phyloP scores from a whole-genome alignment of 163 green algal genomes.

The Chloromonas sp. region DNA sequence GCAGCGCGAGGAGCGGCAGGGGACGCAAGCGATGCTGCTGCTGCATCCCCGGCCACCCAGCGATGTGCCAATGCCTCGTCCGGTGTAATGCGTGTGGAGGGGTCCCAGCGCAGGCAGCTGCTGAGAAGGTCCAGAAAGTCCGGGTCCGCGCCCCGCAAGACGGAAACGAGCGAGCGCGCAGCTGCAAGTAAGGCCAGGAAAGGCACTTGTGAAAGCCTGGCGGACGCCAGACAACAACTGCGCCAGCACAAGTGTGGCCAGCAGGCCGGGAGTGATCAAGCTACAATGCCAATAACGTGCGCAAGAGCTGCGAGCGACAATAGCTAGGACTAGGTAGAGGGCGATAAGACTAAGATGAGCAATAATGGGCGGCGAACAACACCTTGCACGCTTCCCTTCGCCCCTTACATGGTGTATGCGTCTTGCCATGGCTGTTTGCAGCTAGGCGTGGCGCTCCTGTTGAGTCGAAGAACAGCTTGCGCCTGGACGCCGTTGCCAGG shows the following conservation, averaged over 20 bases:
- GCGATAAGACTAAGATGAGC: not conserved
- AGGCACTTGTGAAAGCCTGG: conserved; percentile 1
- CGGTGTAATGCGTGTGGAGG: conserved; percentile 48
- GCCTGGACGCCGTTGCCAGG: conserved; percentile 38
- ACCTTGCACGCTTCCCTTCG: not conserved
- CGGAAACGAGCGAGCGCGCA: conserved; percentile 34
- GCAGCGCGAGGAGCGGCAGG: not conserved
- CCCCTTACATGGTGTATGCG: conserved; percentile 4
- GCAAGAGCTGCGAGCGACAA: not conserved
- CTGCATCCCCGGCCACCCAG: conserved; percentile 24
- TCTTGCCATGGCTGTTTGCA: conserved; percentile 38
- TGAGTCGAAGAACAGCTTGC: conserved; percentile 57
- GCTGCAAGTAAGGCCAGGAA: conserved; percentile 7
- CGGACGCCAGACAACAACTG: not conserved
- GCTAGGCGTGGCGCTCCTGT: conserved; percentile 18
- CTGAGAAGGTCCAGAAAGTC: conserved; percentile 58
- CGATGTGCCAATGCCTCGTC: conserved; percentile 64
- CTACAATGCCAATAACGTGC: not conserved
- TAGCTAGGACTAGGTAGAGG: not conserved
- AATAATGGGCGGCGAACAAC: not conserved
- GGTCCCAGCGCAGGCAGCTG: conserved; percentile 61
- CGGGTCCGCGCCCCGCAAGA: conserved; percentile 51
- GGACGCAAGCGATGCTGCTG: not conserved
- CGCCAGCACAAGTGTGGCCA: not conserved
- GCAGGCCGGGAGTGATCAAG: not conserved